phyloP scores from a whole-genome alignment of 768 basidiomycete species.

The Mycena albidolilacea region DNA sequence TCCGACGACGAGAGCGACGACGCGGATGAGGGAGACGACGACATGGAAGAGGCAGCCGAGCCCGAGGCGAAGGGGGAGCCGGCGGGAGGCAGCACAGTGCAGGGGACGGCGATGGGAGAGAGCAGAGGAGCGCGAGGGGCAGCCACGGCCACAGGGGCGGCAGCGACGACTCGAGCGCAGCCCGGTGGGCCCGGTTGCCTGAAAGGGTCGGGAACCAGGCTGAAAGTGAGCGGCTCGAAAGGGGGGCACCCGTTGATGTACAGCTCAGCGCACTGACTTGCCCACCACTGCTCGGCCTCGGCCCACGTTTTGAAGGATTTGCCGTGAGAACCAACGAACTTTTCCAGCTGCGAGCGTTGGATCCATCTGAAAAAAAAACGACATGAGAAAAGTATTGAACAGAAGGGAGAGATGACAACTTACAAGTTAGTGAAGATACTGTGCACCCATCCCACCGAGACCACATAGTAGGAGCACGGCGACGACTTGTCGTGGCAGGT shows the following conservation, averaged over 20 bases:
- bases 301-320: constrained; percentile 1
- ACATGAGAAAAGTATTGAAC: not conserved
- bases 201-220: not conserved
- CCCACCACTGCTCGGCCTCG: not conserved
- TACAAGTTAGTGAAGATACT: constrained; percentile 7
- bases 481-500: not conserved
- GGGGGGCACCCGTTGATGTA: not conserved
- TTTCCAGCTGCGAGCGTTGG: too few species aligned
- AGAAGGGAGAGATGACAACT: not conserved
- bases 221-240: not conserved
- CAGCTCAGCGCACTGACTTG: not conserved
- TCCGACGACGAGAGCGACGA: too few species aligned
- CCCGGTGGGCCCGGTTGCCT: not conserved
- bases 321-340: too few species aligned
- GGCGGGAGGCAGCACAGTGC: too few species aligned
- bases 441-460: not conserved
- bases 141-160: too few species aligned
- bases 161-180: too few species aligned
- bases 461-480: not conserved
- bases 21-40: too few species aligned
- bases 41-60: too few species aligned
- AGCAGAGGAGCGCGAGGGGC: too few species aligned
- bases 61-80: too few species aligned
- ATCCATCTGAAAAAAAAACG: constrained; percentile 1
- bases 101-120: too few species aligned